These are phyloP conservation scores for Ogataea degrootiae DNA, from an alignment of 805 yeast genomes.

Conservation along the genomic window DNA sequence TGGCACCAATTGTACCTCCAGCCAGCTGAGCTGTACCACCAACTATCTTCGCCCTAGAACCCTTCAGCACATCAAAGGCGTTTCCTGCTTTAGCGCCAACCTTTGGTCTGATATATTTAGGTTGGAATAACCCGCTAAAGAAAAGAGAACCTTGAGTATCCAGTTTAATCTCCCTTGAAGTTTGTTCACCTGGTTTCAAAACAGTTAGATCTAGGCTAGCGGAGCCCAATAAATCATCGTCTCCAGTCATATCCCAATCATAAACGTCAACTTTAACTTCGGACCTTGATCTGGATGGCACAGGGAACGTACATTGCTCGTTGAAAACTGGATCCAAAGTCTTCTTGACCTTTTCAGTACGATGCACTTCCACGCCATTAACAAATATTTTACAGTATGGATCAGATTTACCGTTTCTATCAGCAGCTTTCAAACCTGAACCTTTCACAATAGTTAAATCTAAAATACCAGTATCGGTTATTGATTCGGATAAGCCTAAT, in stretches of 20 bases:
- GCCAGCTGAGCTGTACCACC: slow-evolving; percentile 38
- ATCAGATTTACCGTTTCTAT: slow-evolving; percentile 73
- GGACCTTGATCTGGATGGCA: slow-evolving; percentile 59
- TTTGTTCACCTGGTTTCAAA: slow-evolving; percentile 38
- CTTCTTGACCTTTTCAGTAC: slow-evolving; percentile 59
- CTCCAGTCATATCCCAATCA: slow-evolving; percentile 81
- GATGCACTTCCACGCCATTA: slow-evolving; percentile 51
- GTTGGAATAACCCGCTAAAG: slow-evolving; percentile 50
- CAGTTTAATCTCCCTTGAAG: slow-evolving; percentile 44
- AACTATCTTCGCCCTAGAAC: slow-evolving; percentile 45
- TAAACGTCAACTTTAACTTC: slow-evolving; percentile 44
- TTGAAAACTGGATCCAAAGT: slow-evolving; percentile 75
- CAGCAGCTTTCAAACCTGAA: slow-evolving; percentile 50
- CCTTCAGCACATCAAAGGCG: slow-evolving; percentile 29
- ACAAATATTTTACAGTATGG: slow-evolving; percentile 54
- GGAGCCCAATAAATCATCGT: slow-evolving; percentile 55
- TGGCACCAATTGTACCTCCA: slow-evolving; percentile 36
- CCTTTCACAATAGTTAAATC: slow-evolving; percentile 56
- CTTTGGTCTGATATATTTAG: slow-evolving; percentile 65
- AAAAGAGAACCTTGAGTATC: slow-evolving; percentile 64
- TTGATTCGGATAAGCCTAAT: slow-evolving; percentile 54
- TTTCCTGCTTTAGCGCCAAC: slow-evolving; percentile 41
- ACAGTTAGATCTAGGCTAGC: slow-evolving; percentile 45
- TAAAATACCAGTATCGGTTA: slow-evolving; percentile 63
- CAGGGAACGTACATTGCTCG: slow-evolving; percentile 54